Percentiles rank a stretch among this genome's conserved stretches.
Evolutionary conservation across 1,139 yeast genomes (phyloP).

Genomic region (Yamadazyma spencermartinsiae): DNA sequence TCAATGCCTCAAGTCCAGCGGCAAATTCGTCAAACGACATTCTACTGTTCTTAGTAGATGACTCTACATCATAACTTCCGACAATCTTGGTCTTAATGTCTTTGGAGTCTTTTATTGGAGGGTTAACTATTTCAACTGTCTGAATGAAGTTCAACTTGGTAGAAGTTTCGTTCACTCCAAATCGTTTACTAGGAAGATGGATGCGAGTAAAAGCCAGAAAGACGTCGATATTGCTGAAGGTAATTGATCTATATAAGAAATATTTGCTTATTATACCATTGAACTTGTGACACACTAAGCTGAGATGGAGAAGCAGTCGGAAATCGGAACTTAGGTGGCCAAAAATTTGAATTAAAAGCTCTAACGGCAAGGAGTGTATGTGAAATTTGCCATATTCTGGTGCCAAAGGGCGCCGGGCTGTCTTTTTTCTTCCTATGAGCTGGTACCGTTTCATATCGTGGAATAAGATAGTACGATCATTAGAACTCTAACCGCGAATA

Average conservation of each 20-base stretch:
- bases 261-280: constrained; percentile 35
- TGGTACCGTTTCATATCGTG: constrained; percentile 32
- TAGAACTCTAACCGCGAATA: not conserved
- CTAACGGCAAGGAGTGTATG: constrained; percentile 43
- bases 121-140: constrained; percentile 30
- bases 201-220: constrained; percentile 34
- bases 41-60: constrained; percentile 18
- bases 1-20: constrained; percentile 22
- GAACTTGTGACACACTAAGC: constrained; percentile 36
- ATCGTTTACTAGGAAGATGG: constrained; percentile 24
- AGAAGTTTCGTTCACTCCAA: constrained; percentile 28
- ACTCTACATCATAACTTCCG: constrained; percentile 38
- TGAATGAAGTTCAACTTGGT: constrained; percentile 33
- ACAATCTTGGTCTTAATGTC: constrained; percentile 35
- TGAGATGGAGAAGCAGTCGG: not conserved
- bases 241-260: constrained; percentile 35
- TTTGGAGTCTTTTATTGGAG: constrained; percentile 29
- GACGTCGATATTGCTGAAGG: constrained; percentile 23
- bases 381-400: constrained; percentile 29
- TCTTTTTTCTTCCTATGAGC: constrained; percentile 38
- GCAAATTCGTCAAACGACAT: constrained; percentile 30
- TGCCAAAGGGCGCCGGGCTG: constrained; percentile 12
- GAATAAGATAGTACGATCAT: not conserved
- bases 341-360: constrained; percentile 38
- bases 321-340: constrained; percentile 21